These are phyloP conservation scores for Eucalyptus tenuipes DNA, from an alignment of 345 rosid species.

Conservation along the genomic window DNA sequence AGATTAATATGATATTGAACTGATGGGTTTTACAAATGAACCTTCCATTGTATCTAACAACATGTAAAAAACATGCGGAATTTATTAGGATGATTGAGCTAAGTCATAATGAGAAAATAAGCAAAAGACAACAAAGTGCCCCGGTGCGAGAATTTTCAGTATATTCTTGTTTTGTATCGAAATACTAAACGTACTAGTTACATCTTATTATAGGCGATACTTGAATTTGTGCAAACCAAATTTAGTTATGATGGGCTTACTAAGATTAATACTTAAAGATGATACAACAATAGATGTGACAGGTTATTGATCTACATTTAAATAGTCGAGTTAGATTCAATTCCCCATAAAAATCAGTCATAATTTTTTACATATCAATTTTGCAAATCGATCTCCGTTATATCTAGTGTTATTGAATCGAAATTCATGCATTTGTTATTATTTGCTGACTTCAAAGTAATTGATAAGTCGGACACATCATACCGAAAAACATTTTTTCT, in stretches of 20 bases:
- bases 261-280: background rate
- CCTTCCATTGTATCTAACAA: background rate
- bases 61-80: background rate
- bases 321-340: background rate
- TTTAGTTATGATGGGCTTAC: background rate
- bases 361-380: background rate
- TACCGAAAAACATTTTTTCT: fast-evolving
- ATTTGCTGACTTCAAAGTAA: no score
- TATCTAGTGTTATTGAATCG: background rate
- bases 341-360: background rate
- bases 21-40: background rate
- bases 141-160: background rate
- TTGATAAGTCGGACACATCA: fast-evolving
- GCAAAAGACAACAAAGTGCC: background rate
- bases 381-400: background rate
- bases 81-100: background rate
- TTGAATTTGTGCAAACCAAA: background rate
- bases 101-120: background rate
- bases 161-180: background rate
- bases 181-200: background rate
- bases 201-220: background rate
- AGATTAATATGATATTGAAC: background rate
- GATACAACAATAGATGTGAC: background rate
- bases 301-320: background rate
- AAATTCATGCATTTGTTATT: background rate